These are phyloP conservation scores for Myrica gale DNA, from an alignment of 306 rosid species.

Conservation along the genomic window DNA sequence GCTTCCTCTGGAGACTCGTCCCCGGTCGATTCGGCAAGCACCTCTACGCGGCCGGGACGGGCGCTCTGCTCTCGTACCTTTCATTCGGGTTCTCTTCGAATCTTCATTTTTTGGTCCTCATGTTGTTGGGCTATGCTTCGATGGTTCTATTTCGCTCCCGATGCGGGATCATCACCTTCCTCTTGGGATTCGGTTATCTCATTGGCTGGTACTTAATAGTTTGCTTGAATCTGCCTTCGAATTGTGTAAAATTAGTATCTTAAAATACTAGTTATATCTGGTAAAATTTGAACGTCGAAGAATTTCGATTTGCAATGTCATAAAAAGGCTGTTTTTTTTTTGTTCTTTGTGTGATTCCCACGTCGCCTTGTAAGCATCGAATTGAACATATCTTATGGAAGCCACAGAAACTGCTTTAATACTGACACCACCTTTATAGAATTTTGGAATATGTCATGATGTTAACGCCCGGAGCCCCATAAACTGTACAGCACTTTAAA, in stretches of 20 bases:
- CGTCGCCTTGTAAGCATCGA: background rate
- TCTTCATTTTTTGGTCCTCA: constrained; percentile 73
- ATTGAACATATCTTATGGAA: background rate
- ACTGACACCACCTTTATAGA: background rate
- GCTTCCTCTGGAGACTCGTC: constrained; percentile 66
- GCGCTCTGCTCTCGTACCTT: constrained; percentile 70
- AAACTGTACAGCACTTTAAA: no score
- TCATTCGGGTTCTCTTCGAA: constrained; percentile 90
- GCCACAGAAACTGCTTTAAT: background rate
- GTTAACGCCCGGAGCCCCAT: no score
- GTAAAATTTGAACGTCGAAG: background rate
- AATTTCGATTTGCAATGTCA: background rate
- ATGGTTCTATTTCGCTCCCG: constrained; percentile 64
- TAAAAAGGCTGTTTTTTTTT: background rate
- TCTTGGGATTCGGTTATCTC: constrained; percentile 81
- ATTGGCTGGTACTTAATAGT: constrained; percentile 59
- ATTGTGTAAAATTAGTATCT: no score
- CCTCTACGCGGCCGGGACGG: constrained; percentile 65
- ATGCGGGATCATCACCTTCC: constrained; percentile 77
- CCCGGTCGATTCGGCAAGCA: constrained; percentile 70
- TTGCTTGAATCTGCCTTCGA: background rate
- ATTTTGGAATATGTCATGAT: no score
- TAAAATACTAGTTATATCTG: background rate
- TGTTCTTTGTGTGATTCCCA: background rate
- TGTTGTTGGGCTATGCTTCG: constrained; percentile 77